A percentile compares a stretch with the other conserved stretches of the same genome.
Conservation (phyloP, 192 early-diverging fungal genomes). For the Rhizoclosmatium globosum region DNA sequence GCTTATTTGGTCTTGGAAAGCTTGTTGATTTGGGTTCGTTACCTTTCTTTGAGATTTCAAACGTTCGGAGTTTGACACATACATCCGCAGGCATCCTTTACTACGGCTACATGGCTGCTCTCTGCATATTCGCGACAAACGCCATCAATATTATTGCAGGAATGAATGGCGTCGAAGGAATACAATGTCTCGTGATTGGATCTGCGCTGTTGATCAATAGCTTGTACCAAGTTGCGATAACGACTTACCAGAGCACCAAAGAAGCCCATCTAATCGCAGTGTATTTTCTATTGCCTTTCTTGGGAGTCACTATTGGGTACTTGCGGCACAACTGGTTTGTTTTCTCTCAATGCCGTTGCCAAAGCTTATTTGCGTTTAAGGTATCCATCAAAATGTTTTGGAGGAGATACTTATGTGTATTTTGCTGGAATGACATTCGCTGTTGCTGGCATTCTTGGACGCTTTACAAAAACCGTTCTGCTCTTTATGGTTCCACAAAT, state of each 20-base stretch:
- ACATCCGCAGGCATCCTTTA: slow-evolving; percentile 74
- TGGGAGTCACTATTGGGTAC: slow-evolving; percentile 83
- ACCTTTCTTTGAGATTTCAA: not conserved
- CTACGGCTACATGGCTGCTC: slow-evolving; percentile 90
- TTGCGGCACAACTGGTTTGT: slow-evolving; percentile 85
- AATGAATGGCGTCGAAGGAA: slow-evolving; percentile 96
- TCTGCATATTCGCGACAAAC: slow-evolving; percentile 95
- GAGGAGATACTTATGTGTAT: slow-evolving; percentile 96
- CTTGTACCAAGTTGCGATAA: slow-evolving; percentile 65
- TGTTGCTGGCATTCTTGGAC: slow-evolving; percentile 92
- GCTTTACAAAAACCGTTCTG: slow-evolving; percentile 92
- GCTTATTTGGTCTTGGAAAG: slow-evolving; percentile 65
- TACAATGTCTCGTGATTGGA: slow-evolving; percentile 92
- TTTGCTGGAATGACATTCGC: slow-evolving; percentile 99
- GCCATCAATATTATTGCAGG: slow-evolving; percentile 99
- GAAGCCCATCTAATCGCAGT: slow-evolving; percentile 87
- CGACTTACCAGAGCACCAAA: not conserved
- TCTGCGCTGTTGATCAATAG: slow-evolving; percentile 82
- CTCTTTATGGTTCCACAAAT: slow-evolving; percentile 96
- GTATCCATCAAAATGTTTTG: slow-evolving; percentile 92
- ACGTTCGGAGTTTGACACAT: too few relatives aligned
- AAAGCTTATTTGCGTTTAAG: slow-evolving; percentile 41
- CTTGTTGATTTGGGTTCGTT: slow-evolving; percentile 78
- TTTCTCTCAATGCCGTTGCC: not conserved
- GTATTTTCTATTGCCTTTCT: slow-evolving; percentile 93